Percentiles rank a stretch among this genome's conserved stretches.
Conservation (phyloP, 352 stramenopile genomes). For the Phytophthora podocarpi region DNA sequence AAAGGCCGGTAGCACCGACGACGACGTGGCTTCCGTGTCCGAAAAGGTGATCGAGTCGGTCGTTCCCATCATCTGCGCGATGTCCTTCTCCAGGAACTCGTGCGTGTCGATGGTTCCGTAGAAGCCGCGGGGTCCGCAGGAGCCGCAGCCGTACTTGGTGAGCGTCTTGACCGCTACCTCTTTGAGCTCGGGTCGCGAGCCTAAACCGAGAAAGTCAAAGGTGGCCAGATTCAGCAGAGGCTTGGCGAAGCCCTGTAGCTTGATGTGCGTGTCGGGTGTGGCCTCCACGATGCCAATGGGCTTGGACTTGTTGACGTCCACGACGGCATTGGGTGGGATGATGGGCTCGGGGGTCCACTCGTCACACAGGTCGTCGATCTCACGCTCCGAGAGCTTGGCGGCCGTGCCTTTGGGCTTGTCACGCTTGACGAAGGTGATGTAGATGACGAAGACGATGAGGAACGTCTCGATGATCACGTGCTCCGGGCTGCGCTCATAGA, state of each 20-base stretch:
- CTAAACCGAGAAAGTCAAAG: conserved; percentile 96
- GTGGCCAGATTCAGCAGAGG: conserved; percentile 95
- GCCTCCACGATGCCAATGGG: conserved; percentile 83
- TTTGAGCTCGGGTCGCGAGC: conserved; percentile 86
- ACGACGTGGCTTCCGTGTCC: conserved; percentile 94
- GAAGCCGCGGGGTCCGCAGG: conserved; percentile 97
- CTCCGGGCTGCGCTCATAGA: conserved; percentile 87
- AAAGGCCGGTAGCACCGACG: conserved; percentile 96
- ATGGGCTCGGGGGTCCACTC: conserved; percentile 91
- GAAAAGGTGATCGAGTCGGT: conserved; percentile 97
- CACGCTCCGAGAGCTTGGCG: conserved; percentile 77
- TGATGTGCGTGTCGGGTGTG: conserved; percentile 80
- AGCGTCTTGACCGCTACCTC: conserved; percentile 90
- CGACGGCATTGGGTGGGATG: conserved; percentile 54
- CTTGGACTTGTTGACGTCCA: conserved; percentile 43
- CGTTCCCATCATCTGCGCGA: conserved; percentile 92
- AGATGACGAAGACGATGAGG: conserved; percentile 96
- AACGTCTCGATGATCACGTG: conserved; percentile 98
- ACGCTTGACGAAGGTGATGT: conserved; percentile 92
- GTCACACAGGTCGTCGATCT: conserved; percentile 92
- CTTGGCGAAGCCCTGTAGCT: conserved; percentile 67
- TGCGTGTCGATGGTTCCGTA: conserved; percentile 97
- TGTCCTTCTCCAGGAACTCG: conserved; percentile 91
- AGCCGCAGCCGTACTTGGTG: conserved; percentile 97
- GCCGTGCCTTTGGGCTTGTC: conserved; percentile 63